Base-by-base conservation (phyloP, 78 protist genomes). In the Protostelium mycophagum region DNA sequence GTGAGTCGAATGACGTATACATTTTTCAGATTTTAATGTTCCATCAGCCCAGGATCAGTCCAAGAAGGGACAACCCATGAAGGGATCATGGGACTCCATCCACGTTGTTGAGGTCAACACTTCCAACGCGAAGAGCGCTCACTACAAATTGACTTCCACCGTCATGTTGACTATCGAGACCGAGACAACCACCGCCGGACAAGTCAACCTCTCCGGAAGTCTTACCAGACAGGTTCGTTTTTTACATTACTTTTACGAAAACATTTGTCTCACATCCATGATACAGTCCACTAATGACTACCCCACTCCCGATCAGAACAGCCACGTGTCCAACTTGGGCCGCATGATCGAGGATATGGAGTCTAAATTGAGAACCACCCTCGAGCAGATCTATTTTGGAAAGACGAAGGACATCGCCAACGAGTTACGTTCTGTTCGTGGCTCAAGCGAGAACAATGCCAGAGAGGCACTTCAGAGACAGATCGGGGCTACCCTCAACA, bases 1-100 rank as follows among this genome's bases (percentile, higher is more conserved):
- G 93, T 88, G 91, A 39, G 39, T 39, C 36, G 36, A 28, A 35
- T 90, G 83, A n/a, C 0, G 37, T 87, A 28, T 88, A 34, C 73
- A 89, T 90, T 88, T 10, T 9, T 25, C 5, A 90, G 0, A 0
- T 89, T 88, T 10, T 85, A 89, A 28, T 23, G 37, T 85, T 36
- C 28, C 83, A 28, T 34, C 86, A 94, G 96, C 94, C 86, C 95
- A 93, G 87, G 96, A 92, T 88, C 93, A 90, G 86, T 94, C 96
- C 34, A 88, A 85, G 63, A 91, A 91, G 90, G 96, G 94, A 83
- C 91, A 85, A 88, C 92, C 96, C 86, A 93, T 93, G 91, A 87
- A 91, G 90, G 99, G 99, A 37, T 73, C 94, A 34, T 98, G 99
- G 99, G 98, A 98, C 89, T 96, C 99, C 85, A 98, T 98, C 83